Conservation (phyloP, 2,329 filamentous ascomycete species). For the Laburnicola sp. region DNA sequence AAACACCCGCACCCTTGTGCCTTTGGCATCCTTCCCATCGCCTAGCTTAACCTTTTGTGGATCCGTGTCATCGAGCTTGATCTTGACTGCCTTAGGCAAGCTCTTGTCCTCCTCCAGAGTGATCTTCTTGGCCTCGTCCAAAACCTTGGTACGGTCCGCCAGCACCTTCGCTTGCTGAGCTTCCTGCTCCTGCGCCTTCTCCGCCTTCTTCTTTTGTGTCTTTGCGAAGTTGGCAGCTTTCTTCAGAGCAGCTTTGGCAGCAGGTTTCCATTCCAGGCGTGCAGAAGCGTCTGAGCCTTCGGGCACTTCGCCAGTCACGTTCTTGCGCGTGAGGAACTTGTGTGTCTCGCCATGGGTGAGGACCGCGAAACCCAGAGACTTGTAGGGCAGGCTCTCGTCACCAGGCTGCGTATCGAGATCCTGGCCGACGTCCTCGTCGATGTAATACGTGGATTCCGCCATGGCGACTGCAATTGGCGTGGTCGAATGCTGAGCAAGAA, state of each 20-base stretch:
- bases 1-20: constrained; percentile 75
- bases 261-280: constrained; percentile 75
- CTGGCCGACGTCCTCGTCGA: constrained; percentile 78
- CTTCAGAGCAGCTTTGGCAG: constrained; percentile 81
- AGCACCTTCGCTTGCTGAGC: constrained; percentile 73
- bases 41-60: constrained; percentile 59
- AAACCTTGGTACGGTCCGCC: constrained; percentile 67
- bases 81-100: constrained; percentile 72
- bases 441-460: constrained; percentile 61
- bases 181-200: constrained; percentile 73
- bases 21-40: constrained; percentile 58
- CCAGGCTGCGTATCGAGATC: constrained; percentile 70
- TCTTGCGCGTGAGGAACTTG: constrained; percentile 69
- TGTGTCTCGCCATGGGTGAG: constrained; percentile 67
- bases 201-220: constrained; percentile 79
- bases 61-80: constrained; percentile 74
- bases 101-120: constrained; percentile 69
- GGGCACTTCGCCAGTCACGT: constrained; percentile 40
- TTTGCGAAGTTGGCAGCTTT: constrained; percentile 77
- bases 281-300: constrained; percentile 61
- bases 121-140: constrained; percentile 83
- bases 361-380: constrained; percentile 77
- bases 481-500: not conserved
- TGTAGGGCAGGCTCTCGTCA: constrained; percentile 74
- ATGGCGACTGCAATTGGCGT: constrained; percentile 38